Evolutionary conservation across 2,329 filamentous ascomycete genomes (phyloP).

Genomic region (Calonectria crousiana): DNA sequence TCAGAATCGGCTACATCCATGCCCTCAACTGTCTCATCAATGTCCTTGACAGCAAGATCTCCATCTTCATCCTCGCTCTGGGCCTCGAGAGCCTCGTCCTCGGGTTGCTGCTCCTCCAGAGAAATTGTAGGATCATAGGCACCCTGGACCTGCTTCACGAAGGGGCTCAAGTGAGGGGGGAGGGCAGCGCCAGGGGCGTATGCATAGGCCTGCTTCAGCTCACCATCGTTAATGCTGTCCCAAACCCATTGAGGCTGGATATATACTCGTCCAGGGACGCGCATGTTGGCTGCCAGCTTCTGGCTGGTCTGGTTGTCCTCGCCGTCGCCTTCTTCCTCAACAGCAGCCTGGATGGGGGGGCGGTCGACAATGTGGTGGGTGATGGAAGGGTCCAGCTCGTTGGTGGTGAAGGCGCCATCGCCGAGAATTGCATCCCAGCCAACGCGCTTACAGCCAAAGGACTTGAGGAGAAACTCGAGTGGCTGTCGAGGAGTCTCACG

Average conservation of each 20-base stretch:
- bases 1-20: slow-evolving; percentile 66
- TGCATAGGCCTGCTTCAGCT: slow-evolving; percentile 85
- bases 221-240: slow-evolving; percentile 95
- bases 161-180: slow-evolving; percentile 95
- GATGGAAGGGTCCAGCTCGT: slow-evolving; percentile 88
- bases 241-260: slow-evolving; percentile 99
- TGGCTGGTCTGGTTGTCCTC: slow-evolving; percentile 74
- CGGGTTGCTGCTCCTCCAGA: slow-evolving; percentile 88
- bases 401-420: slow-evolving; percentile 90
- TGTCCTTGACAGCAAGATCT: slow-evolving; percentile 46
- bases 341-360: slow-evolving; percentile 75
- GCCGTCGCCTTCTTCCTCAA: slow-evolving; percentile 60
- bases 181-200: slow-evolving; percentile 92
- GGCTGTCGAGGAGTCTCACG: slow-evolving; percentile 92
- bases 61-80: slow-evolving; percentile 65
- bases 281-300: slow-evolving; percentile 71
- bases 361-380: slow-evolving; percentile 98
- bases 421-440: slow-evolving; percentile 94
- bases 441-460: slow-evolving; percentile 95
- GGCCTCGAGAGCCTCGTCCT: slow-evolving; percentile 82
- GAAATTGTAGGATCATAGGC: slow-evolving; percentile 92
- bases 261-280: slow-evolving; percentile 92
- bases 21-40: slow-evolving; percentile 60
- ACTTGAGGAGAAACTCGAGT: slow-evolving; percentile 90
- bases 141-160: slow-evolving; percentile 88